Base-by-base conservation (phyloP, 805 yeast genomes). In the Diddensiella transvaalensis region DNA sequence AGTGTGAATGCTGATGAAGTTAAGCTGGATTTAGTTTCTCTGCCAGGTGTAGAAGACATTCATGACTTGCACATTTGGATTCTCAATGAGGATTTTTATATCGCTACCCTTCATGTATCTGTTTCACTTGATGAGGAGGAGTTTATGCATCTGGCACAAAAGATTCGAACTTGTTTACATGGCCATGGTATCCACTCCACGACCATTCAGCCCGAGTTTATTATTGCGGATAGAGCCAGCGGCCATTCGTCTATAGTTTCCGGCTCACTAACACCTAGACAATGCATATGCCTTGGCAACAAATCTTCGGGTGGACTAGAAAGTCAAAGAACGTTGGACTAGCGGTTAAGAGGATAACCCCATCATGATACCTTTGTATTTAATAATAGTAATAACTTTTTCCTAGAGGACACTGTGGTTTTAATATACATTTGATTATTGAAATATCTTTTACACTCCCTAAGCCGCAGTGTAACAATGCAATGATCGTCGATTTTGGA, bases 61-160 rank as follows among this genome's bases (percentile, higher is more conserved):
- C 99, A 91, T 66, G 99, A 91, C 68, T 83, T 91, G 74, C 99
- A 91, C 67, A 83, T 91, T 50, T 91, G 99, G 99, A 91, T 89
- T 64, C 76, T 91, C 57, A 87, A 90, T 43, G 99, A 91, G 68
- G 84, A 82, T 52, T 77, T 86, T 47, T 76, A 82, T 56, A 87
- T 91, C 62, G 96, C 97, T 1, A 84, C 96, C 1, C 74, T 93
- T 51, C 99, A 91, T 65, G 85, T 89, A 36, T 87, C 88, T 60
- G 75, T 93, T 38, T 74, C 77, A 45, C 68, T 77, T 11, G 71
- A 77, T 8, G 85, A 88, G n/a, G 79, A 76, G 48, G 73, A 78
- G 22, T 93, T 88, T 64, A 67, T 83, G 48, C 66, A 69, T n/a
- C 76, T 86, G 44, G 95, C 95, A 5, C 74, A 80, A 42, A 77